Base-by-base conservation (phyloP, 306 rosid species). In the Trifolium dubium region DNA sequence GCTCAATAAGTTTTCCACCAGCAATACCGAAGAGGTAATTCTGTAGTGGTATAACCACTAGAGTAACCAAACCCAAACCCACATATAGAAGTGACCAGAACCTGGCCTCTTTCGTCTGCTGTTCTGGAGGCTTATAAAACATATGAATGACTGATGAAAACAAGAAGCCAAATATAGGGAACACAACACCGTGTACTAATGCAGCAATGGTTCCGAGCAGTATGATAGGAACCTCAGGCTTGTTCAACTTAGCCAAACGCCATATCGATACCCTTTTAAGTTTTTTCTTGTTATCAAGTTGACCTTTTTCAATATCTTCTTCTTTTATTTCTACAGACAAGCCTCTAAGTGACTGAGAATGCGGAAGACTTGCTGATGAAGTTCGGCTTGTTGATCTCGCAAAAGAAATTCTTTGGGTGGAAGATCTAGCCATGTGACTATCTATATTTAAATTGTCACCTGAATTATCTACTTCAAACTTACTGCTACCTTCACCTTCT, bases 91-190 rank as follows among this genome's bases (percentile, higher is more conserved):
- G 69, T 39, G 90, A 83, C 97, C 98, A 89, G 11, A 73, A 83
- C 54, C 30, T 82, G 15, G 97, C 84, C 51, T 94, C 95, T 68
- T 83, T 83, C 43, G 39, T 40, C 32, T 89, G 87, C 76, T 84
- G 53, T 8, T 50, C 71, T 40, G 88, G 89, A 39, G 89, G 84
- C 78, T 94, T 80, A 50, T 14, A 94, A 74, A 91, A 91, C 88
- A 79, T 80, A 23, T 2, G 17, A 50, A 89, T 89, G 74, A 87
- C 85, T 71, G 89, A 84, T 23, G 98, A 88, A 17, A 94, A 88
- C 76, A 94, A 69, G 34, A 91, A 77, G 56, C 94, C 91, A 65
- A 94, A 91, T n/a, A 82, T 1, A 5, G 97, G 98, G 73, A 94
- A 86, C 60, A 83, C 50, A 2, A 91, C 37, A 37, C 97, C 98